Evolutionary conservation across 2,329 filamentous ascomycete genomes (phyloP), one percentile per base, ranked within the genome.

Genomic region (Fusarium domesticum): DNA sequence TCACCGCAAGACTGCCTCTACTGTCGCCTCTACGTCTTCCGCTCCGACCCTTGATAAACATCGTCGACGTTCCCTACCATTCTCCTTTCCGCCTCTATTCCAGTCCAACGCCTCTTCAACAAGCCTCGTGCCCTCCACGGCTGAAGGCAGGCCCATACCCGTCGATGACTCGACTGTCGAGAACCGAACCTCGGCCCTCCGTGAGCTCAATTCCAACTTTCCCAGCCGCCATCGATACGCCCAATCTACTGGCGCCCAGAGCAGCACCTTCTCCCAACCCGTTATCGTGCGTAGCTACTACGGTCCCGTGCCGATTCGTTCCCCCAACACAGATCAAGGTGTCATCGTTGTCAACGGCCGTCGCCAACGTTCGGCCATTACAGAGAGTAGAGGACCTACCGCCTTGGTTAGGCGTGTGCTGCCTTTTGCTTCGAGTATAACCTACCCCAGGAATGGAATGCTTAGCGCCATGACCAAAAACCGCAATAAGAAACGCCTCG

Each of bases 211-310:
- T 63, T 73, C 67, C 57, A 75, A 74, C 54, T 80, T 78, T 45
- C 77, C 78, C 6, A 78, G 75, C 39, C 73, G 75, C 35, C 78
- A 77, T 59, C 75, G 72, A 51, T 80, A 77, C 68, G 69, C 76
- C 47, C 77, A 80, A 62, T 77, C 77, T 18, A 74, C 75, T 11
- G 75, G 76, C 10, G 73, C 79, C 15, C 71, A 76, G 57, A 80
- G 68, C 64, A 78, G 71, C 52, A 83, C 79, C 31, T 82, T 80
- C 58, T 82, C 77, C 3, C 79, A 83, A 50, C 81, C 81, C n/a
- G 79, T 84, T 44, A 77, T 84, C 31, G 81, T 84, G 18, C 74
- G 80, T 45, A 84, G 80, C 37, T 84, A 84, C 59, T 80, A 77
- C 34, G 75, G 77, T 2, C 72, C 68, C 10, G 67, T 57, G 18